Evolutionary conservation across 2,329 filamentous ascomycete species (phyloP).

Genomic region (Fusarium solani-melongenae): DNA sequence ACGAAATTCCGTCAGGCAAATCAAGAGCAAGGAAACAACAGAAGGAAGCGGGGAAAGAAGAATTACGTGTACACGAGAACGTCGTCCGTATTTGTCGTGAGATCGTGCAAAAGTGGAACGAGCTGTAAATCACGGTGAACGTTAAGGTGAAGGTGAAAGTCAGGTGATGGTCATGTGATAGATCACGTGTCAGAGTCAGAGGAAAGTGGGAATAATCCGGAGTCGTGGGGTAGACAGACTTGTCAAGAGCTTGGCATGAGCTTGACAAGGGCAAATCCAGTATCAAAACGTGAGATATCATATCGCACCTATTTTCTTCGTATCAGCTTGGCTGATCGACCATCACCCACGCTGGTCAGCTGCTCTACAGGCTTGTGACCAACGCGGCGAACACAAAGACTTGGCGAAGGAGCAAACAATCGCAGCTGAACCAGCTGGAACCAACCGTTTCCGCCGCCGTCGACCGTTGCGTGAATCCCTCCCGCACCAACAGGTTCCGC

Average conservation of each 20-base stretch:
- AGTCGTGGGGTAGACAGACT: background rate
- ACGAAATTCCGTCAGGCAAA: slow-evolving; percentile 30
- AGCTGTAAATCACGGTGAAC: background rate
- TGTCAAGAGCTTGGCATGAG: background rate
- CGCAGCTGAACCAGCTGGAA: slow-evolving; percentile 1
- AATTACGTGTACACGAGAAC: background rate
- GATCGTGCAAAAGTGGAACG: background rate
- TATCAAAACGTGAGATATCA: background rate
- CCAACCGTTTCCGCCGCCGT: slow-evolving; percentile 2
- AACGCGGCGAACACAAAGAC: slow-evolving; percentile 23
- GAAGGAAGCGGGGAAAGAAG: slow-evolving; percentile 1
- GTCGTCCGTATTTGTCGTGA: background rate
- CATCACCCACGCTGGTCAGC: background rate
- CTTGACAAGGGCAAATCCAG: slow-evolving; percentile 6
- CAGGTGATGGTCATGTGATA: background rate
- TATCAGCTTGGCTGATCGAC: background rate
- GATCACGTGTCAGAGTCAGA: background rate
- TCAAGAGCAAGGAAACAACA: background rate
- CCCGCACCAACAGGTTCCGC: slow-evolving; percentile 12
- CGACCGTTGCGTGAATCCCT: slow-evolving; percentile 1
- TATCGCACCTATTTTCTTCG: background rate
- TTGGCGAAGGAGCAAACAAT: slow-evolving; percentile 20
- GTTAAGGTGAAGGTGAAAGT: background rate
- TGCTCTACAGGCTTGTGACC: background rate
- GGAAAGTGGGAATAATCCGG: background rate